phyloP scores from a whole-genome alignment of 257 asterid species.

The Osmanthus fragrans region DNA sequence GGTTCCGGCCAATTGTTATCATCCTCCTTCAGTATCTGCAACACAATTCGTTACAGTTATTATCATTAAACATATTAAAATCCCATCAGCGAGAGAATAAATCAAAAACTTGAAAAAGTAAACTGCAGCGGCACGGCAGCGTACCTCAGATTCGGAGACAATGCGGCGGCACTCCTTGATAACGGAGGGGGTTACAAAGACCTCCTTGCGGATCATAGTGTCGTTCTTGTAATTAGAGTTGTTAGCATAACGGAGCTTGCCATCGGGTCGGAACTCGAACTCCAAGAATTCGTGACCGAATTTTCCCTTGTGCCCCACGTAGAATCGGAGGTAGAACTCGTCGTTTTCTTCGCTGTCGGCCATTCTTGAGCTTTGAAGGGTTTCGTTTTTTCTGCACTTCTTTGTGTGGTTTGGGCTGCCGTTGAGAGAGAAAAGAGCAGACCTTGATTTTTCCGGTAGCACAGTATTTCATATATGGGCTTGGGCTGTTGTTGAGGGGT shows the following conservation, averaged over 20 bases:
- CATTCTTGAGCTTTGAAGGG: neutral
- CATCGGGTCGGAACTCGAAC: constrained; percentile 92
- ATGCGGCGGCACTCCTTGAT: constrained; percentile 96
- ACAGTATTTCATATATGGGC: neutral
- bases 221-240: constrained; percentile 97
- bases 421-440: too few species aligned
- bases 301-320: constrained; percentile 94
- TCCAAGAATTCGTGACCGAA: constrained; percentile 93
- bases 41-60: neutral
- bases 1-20: constrained; percentile 99
- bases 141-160: constrained; percentile 78
- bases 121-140: too few species aligned
- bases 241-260: constrained; percentile 95
- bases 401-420: neutral
- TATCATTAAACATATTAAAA: neutral
- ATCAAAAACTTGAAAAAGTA: neutral
- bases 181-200: constrained; percentile 80
- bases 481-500: neutral
- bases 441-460: too few species aligned
- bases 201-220: constrained; percentile 96
- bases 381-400: neutral
- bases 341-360: constrained; percentile 17
- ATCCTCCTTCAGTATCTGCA: constrained; percentile 96
- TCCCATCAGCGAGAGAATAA: neutral
- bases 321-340: constrained; percentile 92